Base-by-base conservation (phyloP, 306 rosid species). In the Parietaria judaica region DNA sequence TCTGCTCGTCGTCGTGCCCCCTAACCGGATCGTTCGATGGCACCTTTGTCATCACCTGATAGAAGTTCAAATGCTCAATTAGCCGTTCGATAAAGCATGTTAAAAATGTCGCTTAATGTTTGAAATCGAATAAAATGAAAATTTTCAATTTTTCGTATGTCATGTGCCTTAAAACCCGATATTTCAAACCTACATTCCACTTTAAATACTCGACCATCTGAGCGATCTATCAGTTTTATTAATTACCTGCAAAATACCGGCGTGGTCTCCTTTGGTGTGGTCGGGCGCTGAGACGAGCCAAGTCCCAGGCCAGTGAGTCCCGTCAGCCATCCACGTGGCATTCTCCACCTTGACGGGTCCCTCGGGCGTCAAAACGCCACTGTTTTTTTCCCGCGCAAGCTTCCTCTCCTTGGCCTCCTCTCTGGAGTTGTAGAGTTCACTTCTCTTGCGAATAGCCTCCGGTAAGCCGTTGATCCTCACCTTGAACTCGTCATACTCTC, bases 241-340 rank as follows among this genome's bases (percentile, higher is more conserved):
- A 44, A 7, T 31, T 35, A 76, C 81, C 77, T 76, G 81, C 38
- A 87, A 77, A 66, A 88, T 88, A 68, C 96, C 94, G 8, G 96
- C 96, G 72, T 88, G 96, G 75, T 88, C 96, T 64, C 94, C 90
- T 78, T 85, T 88, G 54, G 82, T 6, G 46, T 85, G 96, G 58
- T 85, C 96, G 12, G 90, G 62, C 0, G 61, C 14, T 3, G 94
- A 56, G 38, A 36, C 59, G 23, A 52, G 72, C 96, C 96, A 88
- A 5, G 94, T 88, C 34, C 96, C 96, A 0, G 96, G 96, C 94
- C 94, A 88, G 50, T 88, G 94, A 36, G 96, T 88, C 15, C 94
- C 96, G 53, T 88, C 96, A 10, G 96, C 96, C 96, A 85, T 85
- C 94, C 96, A 88, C 8, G 94, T 88, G 11, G 94, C 88, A 74